Percentiles rank a stretch among this genome's conserved stretches.
phyloP scores from a whole-genome alignment of 768 basidiomycete genomes.

The Rhizopogon roseolus region DNA sequence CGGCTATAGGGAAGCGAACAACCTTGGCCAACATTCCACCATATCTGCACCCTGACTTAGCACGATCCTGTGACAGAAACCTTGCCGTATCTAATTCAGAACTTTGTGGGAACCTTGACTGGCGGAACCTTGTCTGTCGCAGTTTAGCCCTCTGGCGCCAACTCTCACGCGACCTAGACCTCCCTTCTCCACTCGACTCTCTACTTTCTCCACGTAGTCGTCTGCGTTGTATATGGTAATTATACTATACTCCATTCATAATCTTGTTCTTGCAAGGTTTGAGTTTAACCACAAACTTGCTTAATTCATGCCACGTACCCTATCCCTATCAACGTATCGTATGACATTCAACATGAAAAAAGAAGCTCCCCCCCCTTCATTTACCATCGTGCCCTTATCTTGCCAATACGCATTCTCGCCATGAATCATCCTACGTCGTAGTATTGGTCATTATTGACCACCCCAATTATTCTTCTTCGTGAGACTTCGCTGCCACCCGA shows the following conservation, averaged over 20 bases:
- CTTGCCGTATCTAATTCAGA: neutral
- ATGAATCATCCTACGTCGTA: too few relatives aligned
- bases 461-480: neutral
- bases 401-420: neutral
- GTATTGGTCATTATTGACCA: neutral
- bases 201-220: neutral
- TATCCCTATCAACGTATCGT: neutral
- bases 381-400: neutral
- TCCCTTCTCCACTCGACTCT: neutral
- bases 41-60: neutral
- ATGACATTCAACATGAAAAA: neutral
- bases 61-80: neutral
- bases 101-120: neutral
- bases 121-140: neutral
- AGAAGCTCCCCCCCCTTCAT: neutral
- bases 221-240: neutral
- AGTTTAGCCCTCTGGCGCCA: neutral
- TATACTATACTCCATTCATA: neutral
- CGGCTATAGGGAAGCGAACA: slow-evolving; percentile 10
- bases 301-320: neutral
- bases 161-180: neutral
- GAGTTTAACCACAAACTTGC: neutral
- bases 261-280: neutral
- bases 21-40: neutral
- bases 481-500: neutral